Evolutionary conservation across 768 basidiomycete species (phyloP).

Genomic region (Trametes cubensis): DNA sequence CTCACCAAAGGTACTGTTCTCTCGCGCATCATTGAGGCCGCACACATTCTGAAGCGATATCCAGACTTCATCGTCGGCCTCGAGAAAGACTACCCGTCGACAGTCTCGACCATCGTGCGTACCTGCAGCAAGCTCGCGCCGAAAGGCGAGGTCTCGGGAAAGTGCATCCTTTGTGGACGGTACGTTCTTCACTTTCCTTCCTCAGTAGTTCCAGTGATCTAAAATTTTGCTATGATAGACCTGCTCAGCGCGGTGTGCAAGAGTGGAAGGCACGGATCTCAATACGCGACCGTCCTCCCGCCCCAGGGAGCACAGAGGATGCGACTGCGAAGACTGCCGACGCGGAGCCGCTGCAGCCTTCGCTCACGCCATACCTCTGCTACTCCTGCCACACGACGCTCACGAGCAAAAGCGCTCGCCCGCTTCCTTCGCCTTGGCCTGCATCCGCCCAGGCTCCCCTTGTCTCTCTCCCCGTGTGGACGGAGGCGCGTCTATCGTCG

Average conservation of each 20-base stretch:
- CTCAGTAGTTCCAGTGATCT: neutral
- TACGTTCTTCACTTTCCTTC: constrained; percentile 31
- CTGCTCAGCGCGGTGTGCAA: constrained; percentile 63
- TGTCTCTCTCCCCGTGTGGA: constrained; percentile 29
- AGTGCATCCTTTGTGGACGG: constrained; percentile 71
- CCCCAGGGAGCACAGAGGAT: constrained; percentile 22
- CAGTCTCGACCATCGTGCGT: constrained; percentile 80
- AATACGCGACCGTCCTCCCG: constrained; percentile 49
- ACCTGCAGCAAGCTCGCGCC: constrained; percentile 80
- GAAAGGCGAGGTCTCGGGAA: constrained; percentile 51
- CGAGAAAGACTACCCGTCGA: constrained; percentile 84
- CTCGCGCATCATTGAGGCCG: neutral
- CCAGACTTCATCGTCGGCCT: constrained; percentile 79
- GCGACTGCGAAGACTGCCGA: constrained; percentile 23
- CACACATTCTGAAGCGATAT: neutral
- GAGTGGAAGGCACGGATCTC: constrained; percentile 78
- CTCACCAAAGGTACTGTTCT: constrained; percentile 63
- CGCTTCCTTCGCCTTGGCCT: constrained; percentile 29
- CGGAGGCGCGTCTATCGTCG: constrained; percentile 1
- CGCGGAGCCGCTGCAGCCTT: constrained; percentile 12
- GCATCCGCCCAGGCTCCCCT: neutral
- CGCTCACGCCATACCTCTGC: constrained; percentile 51
- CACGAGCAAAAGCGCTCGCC: constrained; percentile 58
- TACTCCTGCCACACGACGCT: constrained; percentile 66
- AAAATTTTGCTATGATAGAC: constrained; percentile 44